Percentiles rank a stretch among this genome's conserved stretches.
These are phyloP conservation scores for Oryza brachyantha DNA, from an alignment of 176 grass and related monocot species.

Conservation along the genomic window DNA sequence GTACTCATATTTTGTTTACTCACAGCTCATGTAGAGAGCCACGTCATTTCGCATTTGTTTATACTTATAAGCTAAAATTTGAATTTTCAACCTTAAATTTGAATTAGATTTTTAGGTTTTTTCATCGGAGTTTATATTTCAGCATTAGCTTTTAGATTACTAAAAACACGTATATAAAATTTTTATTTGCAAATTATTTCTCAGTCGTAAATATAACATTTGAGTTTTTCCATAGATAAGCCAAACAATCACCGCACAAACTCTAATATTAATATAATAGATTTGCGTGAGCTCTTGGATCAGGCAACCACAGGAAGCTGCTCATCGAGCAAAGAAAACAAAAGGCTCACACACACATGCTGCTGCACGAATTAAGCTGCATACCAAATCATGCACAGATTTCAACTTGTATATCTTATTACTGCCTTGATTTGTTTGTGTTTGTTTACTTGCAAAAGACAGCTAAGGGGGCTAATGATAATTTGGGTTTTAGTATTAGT, in stretches of 20 bases:
- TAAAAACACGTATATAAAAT: too few relatives aligned
- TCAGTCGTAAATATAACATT: too few relatives aligned
- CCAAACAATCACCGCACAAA: too few relatives aligned
- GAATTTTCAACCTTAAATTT: too few relatives aligned
- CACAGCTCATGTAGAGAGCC: slow-evolving; percentile 49
- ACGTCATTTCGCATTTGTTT: too few relatives aligned
- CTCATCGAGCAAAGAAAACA: slow-evolving; percentile 41
- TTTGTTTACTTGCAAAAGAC: slow-evolving; percentile 42
- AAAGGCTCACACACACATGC: slow-evolving; percentile 36
- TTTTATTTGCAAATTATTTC: too few relatives aligned
- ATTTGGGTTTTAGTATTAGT: slow-evolving; percentile 41
- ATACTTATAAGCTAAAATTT: too few relatives aligned
- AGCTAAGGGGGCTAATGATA: slow-evolving; percentile 41
- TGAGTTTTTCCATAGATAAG: too few relatives aligned
- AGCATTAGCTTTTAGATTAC: too few relatives aligned
- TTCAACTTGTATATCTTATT: slow-evolving; percentile 7
- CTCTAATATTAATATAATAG: slow-evolving; percentile 27
- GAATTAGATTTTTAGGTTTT: too few relatives aligned
- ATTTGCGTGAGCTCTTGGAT: slow-evolving; percentile 45
- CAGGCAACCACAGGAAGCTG: slow-evolving; percentile 31
- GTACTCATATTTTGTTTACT: slow-evolving; percentile 22
- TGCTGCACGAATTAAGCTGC: slow-evolving; percentile 44
- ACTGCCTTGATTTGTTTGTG: slow-evolving; percentile 26
- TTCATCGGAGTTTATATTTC: too few relatives aligned
- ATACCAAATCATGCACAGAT: slow-evolving; percentile 43